Percentiles rank a stretch among this genome's conserved stretches.
Evolutionary conservation across 2,329 filamentous ascomycete genomes (phyloP).

Genomic region (Clarireedia sp.): DNA sequence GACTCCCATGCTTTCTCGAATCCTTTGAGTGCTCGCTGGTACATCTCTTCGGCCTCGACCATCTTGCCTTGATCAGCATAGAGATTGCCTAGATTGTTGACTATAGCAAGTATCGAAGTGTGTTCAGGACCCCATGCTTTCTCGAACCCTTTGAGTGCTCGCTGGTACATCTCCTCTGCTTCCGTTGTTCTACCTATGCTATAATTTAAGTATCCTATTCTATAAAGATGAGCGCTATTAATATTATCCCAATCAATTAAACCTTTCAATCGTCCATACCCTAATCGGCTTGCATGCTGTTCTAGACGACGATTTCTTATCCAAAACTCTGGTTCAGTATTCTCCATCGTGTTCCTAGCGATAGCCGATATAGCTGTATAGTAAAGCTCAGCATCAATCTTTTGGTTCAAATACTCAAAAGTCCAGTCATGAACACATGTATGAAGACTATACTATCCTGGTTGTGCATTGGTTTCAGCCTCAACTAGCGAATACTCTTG

Average conservation of each 20-base stretch:
- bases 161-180: constrained; percentile 1
- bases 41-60: background rate
- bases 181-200: background rate
- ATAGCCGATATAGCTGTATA: background rate
- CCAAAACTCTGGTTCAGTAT: background rate
- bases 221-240: background rate
- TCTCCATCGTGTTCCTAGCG: background rate
- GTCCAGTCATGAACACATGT: background rate
- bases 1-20: background rate
- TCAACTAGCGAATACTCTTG: background rate
- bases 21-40: background rate
- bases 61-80: background rate
- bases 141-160: background rate
- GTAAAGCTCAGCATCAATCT: background rate
- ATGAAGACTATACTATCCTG: background rate
- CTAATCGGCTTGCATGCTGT: background rate
- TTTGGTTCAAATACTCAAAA: background rate
- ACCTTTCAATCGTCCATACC: background rate
- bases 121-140: background rate
- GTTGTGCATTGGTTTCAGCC: background rate
- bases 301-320: background rate
- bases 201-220: background rate
- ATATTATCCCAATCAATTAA: background rate
- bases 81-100: background rate
- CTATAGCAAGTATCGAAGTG: background rate